Evolutionary conservation across 768 basidiomycete species (phyloP), one percentile per base, ranked within the genome.

Genomic region (Flagelloscypha sp.): DNA sequence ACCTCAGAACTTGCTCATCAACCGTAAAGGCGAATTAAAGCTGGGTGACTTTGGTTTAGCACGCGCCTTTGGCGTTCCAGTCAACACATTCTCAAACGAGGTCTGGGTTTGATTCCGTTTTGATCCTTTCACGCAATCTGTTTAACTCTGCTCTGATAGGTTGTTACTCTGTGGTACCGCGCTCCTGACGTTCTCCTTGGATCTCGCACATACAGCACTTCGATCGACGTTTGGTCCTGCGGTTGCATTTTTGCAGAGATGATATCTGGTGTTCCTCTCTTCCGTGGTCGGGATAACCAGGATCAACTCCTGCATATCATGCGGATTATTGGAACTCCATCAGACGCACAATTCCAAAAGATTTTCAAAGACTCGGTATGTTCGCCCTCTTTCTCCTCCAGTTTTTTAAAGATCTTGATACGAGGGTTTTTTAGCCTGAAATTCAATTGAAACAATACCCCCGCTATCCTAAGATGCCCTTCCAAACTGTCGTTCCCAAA

Each of bases 201-300:
- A 34, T 94, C 90, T 15, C 73, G 95, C 40, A 98, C 94, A 13
- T 99, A 99, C 56, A 93, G 84, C 63, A 98, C 95, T 3, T 90
- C 87, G 20, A 98, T 99, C 48, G 95, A 99, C 56, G 85, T 98
- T 33, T 99, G 95, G 95, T 92, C 88, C 10, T 94, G 90, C 38
- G 95, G 95, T 7, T 98, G 95, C 56, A 99, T 99, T 53, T 95
- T 99, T 55, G 94, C 95, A 13, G 95, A 99, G 62, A 98, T 99
- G 94, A 98, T 99, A 41, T 82, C 87, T 13, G 95, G 95, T 2
- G 84, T 92, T 5, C 95, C 95, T 18, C 72, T 99, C 19, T 99
- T 99, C 71, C 73, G 94, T 45, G 95, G 95, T 15, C 69, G 94
- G 43, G 95, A 98, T 56, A 97, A 97, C 51, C 84, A 92, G 46